Evolutionary conservation across 2,329 filamentous ascomycete species (phyloP).

Genomic region (Neofusicoccum sp.): DNA sequence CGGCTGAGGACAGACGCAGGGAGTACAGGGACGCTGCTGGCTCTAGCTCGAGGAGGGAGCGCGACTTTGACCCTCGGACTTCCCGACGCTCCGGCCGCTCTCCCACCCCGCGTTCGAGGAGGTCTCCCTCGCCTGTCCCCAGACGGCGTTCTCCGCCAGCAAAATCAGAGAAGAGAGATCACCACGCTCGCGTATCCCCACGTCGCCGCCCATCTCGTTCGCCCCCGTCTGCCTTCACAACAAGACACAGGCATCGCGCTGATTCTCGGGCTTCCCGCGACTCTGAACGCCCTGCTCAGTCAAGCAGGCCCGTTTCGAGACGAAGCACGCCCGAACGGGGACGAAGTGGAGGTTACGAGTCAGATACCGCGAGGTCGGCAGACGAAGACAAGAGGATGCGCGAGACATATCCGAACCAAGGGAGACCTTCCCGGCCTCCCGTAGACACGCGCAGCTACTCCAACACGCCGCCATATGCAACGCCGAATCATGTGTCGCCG

Average conservation of each 20-base stretch:
- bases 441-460: constrained; percentile 51
- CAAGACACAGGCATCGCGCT: constrained; percentile 20
- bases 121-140: constrained; percentile 26
- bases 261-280: constrained; percentile 25
- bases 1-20: constrained; percentile 25
- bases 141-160: constrained; percentile 29
- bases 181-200: constrained; percentile 27
- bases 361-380: constrained; percentile 30
- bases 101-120: constrained; percentile 31
- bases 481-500: constrained; percentile 61
- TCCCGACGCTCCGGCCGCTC: constrained; percentile 29
- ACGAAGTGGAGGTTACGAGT: constrained; percentile 31
- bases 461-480: constrained; percentile 57
- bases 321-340: constrained; percentile 29
- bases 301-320: constrained; percentile 25
- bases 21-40: constrained; percentile 7
- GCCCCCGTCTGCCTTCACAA: constrained; percentile 25
- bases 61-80: constrained; percentile 25
- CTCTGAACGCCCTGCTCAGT: constrained; percentile 20
- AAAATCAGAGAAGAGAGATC: constrained; percentile 25
- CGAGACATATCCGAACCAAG: constrained; percentile 35
- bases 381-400: constrained; percentile 30
- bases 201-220: constrained; percentile 30
- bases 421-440: constrained; percentile 41
- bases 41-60: background rate